A percentile compares a stretch with the other conserved stretches of the same genome.
Evolutionary conservation across 2,329 filamentous ascomycete species (phyloP).

Genomic region (Cladobotryum mycophilum): DNA sequence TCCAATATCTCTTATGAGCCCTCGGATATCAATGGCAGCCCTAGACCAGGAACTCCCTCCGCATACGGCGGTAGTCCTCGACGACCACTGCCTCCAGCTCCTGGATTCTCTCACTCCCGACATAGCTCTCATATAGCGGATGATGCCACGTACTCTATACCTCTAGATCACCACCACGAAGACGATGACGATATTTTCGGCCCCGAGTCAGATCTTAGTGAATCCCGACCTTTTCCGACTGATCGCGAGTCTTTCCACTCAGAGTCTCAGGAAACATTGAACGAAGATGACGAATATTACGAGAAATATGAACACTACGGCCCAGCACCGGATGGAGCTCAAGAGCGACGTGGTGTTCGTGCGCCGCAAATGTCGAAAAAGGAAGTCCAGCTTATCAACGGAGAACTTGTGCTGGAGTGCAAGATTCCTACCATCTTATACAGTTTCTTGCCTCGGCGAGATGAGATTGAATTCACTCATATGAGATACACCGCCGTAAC

Average conservation of each 20-base stretch:
- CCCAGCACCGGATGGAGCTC: constrained; percentile 77
- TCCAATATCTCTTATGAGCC: constrained; percentile 74
- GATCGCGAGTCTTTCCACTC: constrained; percentile 52
- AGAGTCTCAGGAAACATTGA: constrained; percentile 48
- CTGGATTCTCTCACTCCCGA: constrained; percentile 62
- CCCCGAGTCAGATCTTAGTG: constrained; percentile 48
- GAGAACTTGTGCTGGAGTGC: constrained; percentile 94
- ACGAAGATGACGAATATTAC: constrained; percentile 36
- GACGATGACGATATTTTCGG: constrained; percentile 70
- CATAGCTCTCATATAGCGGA: constrained; percentile 52
- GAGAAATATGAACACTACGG: constrained; percentile 75
- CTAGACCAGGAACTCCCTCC: constrained; percentile 83
- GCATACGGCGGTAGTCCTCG: constrained; percentile 86
- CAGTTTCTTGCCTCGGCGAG: constrained; percentile 87
- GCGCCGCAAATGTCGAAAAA: constrained; percentile 85
- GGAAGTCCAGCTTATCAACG: constrained; percentile 93
- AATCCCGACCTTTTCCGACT: constrained; percentile 44
- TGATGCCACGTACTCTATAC: constrained; percentile 67
- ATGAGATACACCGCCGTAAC: constrained; percentile 99
- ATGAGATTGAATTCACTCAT: constrained; percentile 94
- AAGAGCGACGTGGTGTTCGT: constrained; percentile 80
- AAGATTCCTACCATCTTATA: constrained; percentile 98
- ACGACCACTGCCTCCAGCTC: constrained; percentile 80
- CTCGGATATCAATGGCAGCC: constrained; percentile 80
- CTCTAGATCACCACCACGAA: constrained; percentile 44